These are phyloP conservation scores for Epicoccum nigrum DNA, from an alignment of 2,329 filamentous ascomycete genomes.

Conservation along the genomic window DNA sequence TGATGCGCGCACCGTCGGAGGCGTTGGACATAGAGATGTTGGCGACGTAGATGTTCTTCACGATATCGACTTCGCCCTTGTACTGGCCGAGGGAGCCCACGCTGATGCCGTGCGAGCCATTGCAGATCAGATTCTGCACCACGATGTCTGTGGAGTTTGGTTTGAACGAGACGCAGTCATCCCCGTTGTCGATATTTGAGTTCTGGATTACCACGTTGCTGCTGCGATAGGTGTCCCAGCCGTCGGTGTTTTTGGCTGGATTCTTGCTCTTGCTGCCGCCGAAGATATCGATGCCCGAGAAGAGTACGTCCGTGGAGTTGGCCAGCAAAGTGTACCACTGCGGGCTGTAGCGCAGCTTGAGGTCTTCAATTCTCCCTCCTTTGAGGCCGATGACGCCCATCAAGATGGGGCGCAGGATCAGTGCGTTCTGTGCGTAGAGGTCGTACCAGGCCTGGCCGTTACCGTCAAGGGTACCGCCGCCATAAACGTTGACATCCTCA, in stretches of 20 bases:
- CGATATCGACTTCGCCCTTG: conserved; percentile 66
- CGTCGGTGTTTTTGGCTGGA: conserved; percentile 69
- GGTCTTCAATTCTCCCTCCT: conserved; percentile 63
- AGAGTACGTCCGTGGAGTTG: conserved; percentile 68
- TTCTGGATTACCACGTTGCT: conserved; percentile 70
- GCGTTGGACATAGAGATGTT: conserved; percentile 49
- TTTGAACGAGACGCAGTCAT: conserved; percentile 77
- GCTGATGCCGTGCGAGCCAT: conserved; percentile 73
- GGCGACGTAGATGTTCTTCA: conserved; percentile 66
- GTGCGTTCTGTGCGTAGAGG: conserved; percentile 62
- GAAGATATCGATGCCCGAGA: conserved; percentile 66
- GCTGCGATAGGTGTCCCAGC: conserved; percentile 67
- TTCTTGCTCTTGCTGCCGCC: conserved; percentile 61
- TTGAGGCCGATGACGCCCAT: conserved; percentile 64
- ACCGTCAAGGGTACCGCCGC: conserved; percentile 67
- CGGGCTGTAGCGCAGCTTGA: conserved; percentile 66
- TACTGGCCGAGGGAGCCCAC: conserved; percentile 77
- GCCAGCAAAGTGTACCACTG: conserved; percentile 71
- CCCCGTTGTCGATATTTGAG: conserved; percentile 67
- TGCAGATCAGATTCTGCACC: conserved; percentile 70
- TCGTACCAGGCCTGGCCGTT: conserved; percentile 71
- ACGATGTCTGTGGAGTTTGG: conserved; percentile 73
- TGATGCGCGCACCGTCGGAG: conserved; percentile 72
- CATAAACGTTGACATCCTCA: conserved; percentile 70
- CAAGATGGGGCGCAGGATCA: conserved; percentile 65